Conservation (phyloP, 1,284 basidiomycete genomes). For the Schizophyllum amplum region DNA sequence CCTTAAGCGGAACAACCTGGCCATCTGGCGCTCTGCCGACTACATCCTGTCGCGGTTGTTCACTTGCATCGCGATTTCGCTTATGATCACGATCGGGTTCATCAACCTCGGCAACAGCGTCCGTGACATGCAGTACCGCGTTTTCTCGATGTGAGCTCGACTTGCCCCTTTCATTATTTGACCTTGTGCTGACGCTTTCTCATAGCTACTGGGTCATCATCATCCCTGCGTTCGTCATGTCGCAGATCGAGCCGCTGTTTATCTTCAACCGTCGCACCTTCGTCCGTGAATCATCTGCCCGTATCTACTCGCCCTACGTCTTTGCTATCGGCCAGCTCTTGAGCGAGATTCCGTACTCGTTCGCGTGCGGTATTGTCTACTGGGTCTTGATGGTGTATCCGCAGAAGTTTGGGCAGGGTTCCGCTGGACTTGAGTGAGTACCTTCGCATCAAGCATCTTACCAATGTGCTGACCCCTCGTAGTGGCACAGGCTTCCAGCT, state of each 20-base stretch:
- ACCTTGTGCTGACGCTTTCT: not conserved
- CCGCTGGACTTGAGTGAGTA: not conserved
- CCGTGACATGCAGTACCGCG: conserved; percentile 76
- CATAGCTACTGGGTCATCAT: not conserved
- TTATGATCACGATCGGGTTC: conserved; percentile 81
- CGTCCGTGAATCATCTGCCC: conserved; percentile 51
- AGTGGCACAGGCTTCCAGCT: conserved; percentile 73
- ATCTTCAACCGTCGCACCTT: conserved; percentile 63
- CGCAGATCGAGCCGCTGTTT: conserved; percentile 81
- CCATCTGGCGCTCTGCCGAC: conserved; percentile 79
- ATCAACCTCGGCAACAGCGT: conserved; percentile 59
- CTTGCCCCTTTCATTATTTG: not conserved
- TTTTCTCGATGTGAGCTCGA: conserved; percentile 65
- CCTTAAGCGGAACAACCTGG: conserved; percentile 62
- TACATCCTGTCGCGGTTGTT: conserved; percentile 82
- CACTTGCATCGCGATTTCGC: conserved; percentile 67
- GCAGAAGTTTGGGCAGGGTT: conserved; percentile 49
- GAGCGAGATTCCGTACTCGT: conserved; percentile 76
- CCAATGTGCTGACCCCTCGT: no score
- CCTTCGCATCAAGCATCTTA: no score
- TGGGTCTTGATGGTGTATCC: conserved; percentile 73
- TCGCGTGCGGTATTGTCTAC: conserved; percentile 67
- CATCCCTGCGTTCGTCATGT: conserved; percentile 38
- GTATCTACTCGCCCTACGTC: conserved; percentile 73
- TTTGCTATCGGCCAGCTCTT: conserved; percentile 80